Evolutionary conservation across 768 basidiomycete genomes (phyloP), one percentile per base, ranked within the genome.

Genomic region (Russula earlei): DNA sequence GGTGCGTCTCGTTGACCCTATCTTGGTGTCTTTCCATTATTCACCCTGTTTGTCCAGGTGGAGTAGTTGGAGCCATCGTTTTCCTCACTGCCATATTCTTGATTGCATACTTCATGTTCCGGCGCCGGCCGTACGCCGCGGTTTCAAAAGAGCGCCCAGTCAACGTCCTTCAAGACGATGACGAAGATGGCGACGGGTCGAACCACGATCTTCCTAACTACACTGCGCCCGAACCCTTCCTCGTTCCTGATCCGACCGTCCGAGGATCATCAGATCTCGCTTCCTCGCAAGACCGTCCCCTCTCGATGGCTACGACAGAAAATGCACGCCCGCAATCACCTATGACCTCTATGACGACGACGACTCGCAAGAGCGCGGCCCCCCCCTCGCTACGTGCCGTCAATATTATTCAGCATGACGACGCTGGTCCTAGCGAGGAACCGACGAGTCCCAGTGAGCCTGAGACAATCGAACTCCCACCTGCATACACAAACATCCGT

Each of bases 321-420:
- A 55, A 52, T n/a, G 51, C 37, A 33, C 67, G 60, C 46, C 60
- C 58, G 36, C 65, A 38, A 34, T 60, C 52, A 40, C 59, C 61
- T 52, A 63, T 54, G 24, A 69, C 65, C 60, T 66, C 52, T 19
- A 25, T 38, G 24, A 34, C 67, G 40, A 67, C 61, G 14, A 70
- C 76, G 63, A 62, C 65, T 22, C 81, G 81, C 61, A 78, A 78
- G 51, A 72, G 73, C 9, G 68, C 72, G 2, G 66, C 66, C 38
- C 68, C 76, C 51, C 73, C 82, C 37, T 72, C 69, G 59, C 71
- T 88, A 71, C 73, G 87, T 44, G 76, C 86, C 0, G 81, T 91
- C 33, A 90, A 91, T 65, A 79, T 89, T 63, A 77, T 91, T 43
- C 89, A 91, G 69, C 89, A 91, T 63, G 87, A 90, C 60, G 89